phyloP scores from a whole-genome alignment of 345 rosid genomes.

The Eucalyptus leucophloia region DNA sequence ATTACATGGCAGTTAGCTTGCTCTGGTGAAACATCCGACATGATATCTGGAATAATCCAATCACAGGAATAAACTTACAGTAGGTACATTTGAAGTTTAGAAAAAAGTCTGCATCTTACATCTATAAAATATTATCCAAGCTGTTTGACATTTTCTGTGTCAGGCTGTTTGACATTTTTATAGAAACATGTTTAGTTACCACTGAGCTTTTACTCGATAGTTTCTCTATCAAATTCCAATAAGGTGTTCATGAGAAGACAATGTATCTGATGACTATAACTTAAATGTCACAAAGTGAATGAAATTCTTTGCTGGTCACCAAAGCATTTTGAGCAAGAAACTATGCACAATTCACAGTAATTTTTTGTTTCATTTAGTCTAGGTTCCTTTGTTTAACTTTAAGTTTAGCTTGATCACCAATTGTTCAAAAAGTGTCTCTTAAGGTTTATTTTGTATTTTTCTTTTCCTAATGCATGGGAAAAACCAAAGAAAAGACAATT shows the following conservation, averaged over 20 bases:
- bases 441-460: no score
- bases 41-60: not conserved
- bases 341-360: not conserved
- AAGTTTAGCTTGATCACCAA: not conserved
- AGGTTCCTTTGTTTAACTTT: not conserved
- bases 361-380: not conserved
- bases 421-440: not conserved
- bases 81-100: not conserved
- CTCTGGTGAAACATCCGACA: not conserved
- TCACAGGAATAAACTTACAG: not conserved
- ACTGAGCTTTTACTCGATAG: not conserved
- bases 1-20: not conserved
- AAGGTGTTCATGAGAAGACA: not conserved
- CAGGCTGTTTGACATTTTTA: not conserved
- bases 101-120: not conserved
- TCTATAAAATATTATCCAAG: not conserved
- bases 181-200: not conserved
- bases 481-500: no score
- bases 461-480: no score
- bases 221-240: not conserved
- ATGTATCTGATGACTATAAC: not conserved
- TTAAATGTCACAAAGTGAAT: not conserved
- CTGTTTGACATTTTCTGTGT: not conserved
- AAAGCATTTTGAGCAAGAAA: not conserved
- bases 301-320: not conserved